A percentile compares a stretch with the other conserved stretches of the same genome.
Evolutionary conservation across 148 eudicot genomes (phyloP).

Genomic region (Chenopodium album): DNA sequence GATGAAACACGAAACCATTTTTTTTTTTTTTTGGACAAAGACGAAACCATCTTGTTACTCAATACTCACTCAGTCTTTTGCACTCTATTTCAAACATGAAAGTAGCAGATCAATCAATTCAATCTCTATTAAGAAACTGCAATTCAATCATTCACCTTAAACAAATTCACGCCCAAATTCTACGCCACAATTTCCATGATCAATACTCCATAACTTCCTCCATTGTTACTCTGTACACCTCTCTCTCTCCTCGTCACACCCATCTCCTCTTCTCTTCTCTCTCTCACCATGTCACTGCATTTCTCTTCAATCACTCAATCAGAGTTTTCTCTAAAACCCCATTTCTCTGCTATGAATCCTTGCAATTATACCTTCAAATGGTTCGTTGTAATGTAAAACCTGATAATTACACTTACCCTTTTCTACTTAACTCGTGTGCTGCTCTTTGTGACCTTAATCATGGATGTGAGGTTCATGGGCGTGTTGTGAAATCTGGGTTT

Average conservation of each 20-base stretch:
- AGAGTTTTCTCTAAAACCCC: conserved; percentile 34
- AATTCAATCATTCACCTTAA: conserved; percentile 30
- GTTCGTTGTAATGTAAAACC: conserved; percentile 31
- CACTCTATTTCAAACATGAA: conserved; percentile 10
- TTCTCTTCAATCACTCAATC: conserved; percentile 28
- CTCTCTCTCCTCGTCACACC: conserved; percentile 29
- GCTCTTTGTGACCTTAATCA: conserved; percentile 21
- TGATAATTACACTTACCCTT: conserved; percentile 42
- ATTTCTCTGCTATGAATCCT: conserved; percentile 22
- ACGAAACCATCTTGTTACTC: too few relatives aligned
- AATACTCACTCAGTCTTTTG: too few relatives aligned
- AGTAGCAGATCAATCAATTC: conserved; percentile 12
- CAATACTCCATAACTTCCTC: conserved; percentile 18
- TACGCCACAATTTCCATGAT: conserved; percentile 23
- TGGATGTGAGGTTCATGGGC: conserved; percentile 34
- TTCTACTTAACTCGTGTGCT: conserved; percentile 35
- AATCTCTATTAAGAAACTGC: conserved; percentile 22
- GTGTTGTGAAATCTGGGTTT: conserved; percentile 37
- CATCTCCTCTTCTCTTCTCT: conserved; percentile 22
- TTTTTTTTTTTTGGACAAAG: too few relatives aligned
- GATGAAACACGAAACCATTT: too few relatives aligned
- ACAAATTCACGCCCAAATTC: conserved; percentile 35
- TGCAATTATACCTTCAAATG: conserved; percentile 32
- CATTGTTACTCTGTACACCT: conserved; percentile 25
- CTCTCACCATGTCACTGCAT: conserved; percentile 12